Evolutionary conservation across 1,284 basidiomycete species (phyloP).

Genomic region (Sanguinoderma infundibulare): DNA sequence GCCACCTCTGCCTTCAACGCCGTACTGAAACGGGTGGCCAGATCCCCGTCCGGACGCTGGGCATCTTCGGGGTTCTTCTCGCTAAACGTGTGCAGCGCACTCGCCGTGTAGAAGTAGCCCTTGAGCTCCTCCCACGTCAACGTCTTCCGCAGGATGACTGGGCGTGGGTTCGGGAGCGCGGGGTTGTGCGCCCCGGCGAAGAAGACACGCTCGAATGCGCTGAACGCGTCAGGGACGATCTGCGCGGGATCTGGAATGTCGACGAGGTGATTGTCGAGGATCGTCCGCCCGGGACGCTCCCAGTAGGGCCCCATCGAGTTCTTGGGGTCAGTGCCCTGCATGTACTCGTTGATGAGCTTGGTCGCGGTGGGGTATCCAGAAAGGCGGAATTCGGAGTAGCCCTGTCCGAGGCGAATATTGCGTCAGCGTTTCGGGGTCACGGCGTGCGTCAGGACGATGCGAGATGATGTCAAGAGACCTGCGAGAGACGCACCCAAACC

Average conservation of each 20-base stretch:
- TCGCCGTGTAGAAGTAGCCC: conserved; percentile 75
- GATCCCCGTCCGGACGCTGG: conserved; percentile 54
- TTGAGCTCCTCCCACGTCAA: conserved; percentile 71
- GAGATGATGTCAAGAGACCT: neutral
- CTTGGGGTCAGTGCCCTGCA: conserved; percentile 55
- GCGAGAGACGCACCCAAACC: conserved; percentile 65
- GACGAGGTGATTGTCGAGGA: conserved; percentile 74
- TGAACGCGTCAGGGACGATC: conserved; percentile 40
- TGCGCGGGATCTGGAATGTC: conserved; percentile 65
- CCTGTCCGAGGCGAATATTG: conserved; percentile 43
- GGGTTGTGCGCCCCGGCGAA: conserved; percentile 59
- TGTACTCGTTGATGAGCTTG: conserved; percentile 63
- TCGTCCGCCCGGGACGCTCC: conserved; percentile 79
- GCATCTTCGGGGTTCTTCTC: conserved; percentile 67
- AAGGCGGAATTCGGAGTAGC: conserved; percentile 82
- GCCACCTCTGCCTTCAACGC: conserved; percentile 50
- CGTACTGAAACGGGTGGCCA: conserved; percentile 66
- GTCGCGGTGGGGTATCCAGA: conserved; percentile 61
- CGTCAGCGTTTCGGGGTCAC: neutral
- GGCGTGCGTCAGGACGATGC: no score
- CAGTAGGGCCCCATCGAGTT: conserved; percentile 77
- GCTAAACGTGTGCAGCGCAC: conserved; percentile 73
- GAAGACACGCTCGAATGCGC: conserved; percentile 53
- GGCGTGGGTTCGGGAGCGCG: conserved; percentile 46
- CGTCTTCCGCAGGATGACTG: conserved; percentile 61